Conservation (phyloP, 495 filamentous ascomycete genomes). For the Articulospora tetracladia region DNA sequence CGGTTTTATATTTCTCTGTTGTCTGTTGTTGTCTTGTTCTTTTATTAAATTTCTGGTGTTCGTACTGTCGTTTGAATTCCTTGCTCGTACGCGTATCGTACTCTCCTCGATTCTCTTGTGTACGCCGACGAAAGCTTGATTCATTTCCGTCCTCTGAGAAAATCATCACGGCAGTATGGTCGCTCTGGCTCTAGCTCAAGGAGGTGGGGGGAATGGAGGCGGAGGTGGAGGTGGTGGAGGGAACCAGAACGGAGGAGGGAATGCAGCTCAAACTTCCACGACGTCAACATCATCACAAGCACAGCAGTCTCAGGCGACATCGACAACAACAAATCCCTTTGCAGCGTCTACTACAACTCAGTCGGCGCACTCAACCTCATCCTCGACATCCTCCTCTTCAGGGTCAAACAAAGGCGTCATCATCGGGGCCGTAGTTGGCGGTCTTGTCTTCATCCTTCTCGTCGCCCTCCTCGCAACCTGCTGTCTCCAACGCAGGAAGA, state of each 20-base stretch:
- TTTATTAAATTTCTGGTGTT: neutral
- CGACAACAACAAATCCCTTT: neutral
- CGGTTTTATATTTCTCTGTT: neutral
- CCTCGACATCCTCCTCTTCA: neutral
- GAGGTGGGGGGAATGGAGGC: neutral
- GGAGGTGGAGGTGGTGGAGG: neutral
- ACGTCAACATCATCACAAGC: slow-evolving; percentile 1
- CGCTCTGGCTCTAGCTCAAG: neutral
- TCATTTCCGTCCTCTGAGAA: neutral
- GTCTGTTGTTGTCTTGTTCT: neutral
- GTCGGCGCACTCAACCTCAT: too few relatives aligned
- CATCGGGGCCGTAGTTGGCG: slow-evolving; percentile 14
- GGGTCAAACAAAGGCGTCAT: neutral
- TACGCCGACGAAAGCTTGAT: neutral
- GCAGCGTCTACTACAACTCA: neutral
- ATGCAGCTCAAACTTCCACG: slow-evolving; percentile 1
- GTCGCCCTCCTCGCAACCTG: slow-evolving; percentile 2
- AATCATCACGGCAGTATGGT: neutral
- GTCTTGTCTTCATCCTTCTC: slow-evolving; percentile 1
- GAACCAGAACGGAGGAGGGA: slow-evolving; percentile 4
- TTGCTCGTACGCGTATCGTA: neutral
- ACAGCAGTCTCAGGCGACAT: neutral
- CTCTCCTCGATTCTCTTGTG: neutral
- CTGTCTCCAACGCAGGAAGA: slow-evolving; percentile 7
- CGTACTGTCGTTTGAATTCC: neutral